These are phyloP conservation scores for Pseudomassariella vexata DNA, from an alignment of 2,329 filamentous ascomycete species.

Conservation along the genomic window DNA sequence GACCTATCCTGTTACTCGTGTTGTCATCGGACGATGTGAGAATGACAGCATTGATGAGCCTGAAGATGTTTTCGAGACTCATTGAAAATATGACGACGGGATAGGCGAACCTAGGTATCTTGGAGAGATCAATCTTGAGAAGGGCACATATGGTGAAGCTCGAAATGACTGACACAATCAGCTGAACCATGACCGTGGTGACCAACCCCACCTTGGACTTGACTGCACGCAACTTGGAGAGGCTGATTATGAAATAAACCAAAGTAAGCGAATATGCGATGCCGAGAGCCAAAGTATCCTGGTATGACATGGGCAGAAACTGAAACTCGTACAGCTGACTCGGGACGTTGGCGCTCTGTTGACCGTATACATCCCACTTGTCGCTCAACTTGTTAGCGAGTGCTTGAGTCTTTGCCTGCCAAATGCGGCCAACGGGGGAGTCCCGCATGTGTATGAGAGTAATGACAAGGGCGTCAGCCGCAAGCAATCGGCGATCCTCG, in stretches of 20 bases:
- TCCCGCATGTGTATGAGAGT: slow-evolving; percentile 66
- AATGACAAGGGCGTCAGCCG: slow-evolving; percentile 73
- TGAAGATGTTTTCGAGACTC: slow-evolving; percentile 74
- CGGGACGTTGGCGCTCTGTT: slow-evolving; percentile 42
- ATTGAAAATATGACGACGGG: slow-evolving; percentile 72
- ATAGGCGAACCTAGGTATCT: slow-evolving; percentile 68
- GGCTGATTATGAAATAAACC: slow-evolving; percentile 59
- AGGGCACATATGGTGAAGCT: slow-evolving; percentile 76
- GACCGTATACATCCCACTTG: slow-evolving; percentile 58
- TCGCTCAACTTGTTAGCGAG: slow-evolving; percentile 43
- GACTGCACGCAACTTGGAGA: slow-evolving; percentile 66
- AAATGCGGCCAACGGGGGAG: slow-evolving; percentile 57
- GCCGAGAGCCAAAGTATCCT: slow-evolving; percentile 58
- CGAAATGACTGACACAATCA: slow-evolving; percentile 66
- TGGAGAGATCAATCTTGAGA: slow-evolving; percentile 68
- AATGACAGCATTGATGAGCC: slow-evolving; percentile 72
- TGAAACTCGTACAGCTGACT: slow-evolving; percentile 73
- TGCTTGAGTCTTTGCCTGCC: slow-evolving; percentile 53
- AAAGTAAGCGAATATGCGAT: slow-evolving; percentile 60
- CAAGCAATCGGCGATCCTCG: slow-evolving; percentile 58
- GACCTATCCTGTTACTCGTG: slow-evolving; percentile 63
- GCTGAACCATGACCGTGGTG: slow-evolving; percentile 64
- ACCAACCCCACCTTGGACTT: slow-evolving; percentile 72
- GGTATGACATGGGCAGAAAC: slow-evolving; percentile 65
- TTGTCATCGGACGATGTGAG: slow-evolving; percentile 63